Conservation (phyloP, 495 filamentous ascomycete species). For the Aspergillus ellipticus region DNA sequence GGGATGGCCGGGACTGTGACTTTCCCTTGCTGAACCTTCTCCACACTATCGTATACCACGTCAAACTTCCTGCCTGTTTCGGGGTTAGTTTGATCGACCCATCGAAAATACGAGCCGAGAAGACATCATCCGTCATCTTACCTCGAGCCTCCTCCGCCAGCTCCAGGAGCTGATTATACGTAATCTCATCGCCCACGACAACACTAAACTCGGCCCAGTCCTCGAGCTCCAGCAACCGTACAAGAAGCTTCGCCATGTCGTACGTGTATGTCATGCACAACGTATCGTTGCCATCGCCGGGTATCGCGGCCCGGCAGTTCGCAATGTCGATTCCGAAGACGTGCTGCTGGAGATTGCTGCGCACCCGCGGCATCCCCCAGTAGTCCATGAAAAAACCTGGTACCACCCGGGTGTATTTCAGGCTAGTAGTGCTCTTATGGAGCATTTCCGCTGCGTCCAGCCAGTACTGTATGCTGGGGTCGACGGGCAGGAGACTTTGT, state of each 20-base stretch:
- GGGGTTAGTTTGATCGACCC: background rate
- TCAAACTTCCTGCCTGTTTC: slow-evolving; percentile 44
- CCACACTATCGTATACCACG: slow-evolving; percentile 45
- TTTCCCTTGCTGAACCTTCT: slow-evolving; percentile 42
- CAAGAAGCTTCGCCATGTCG: slow-evolving; percentile 50
- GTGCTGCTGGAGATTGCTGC: slow-evolving; percentile 37
- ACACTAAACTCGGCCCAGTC: slow-evolving; percentile 45
- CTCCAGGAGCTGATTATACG: slow-evolving; percentile 43
- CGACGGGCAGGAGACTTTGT: slow-evolving; percentile 27
- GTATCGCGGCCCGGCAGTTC: slow-evolving; percentile 46
- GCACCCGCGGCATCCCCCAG: slow-evolving; percentile 44
- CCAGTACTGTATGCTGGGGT: slow-evolving; percentile 35
- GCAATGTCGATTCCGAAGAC: slow-evolving; percentile 45
- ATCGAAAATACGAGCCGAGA: no score
- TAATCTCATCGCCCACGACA: slow-evolving; percentile 45
- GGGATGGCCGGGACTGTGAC: slow-evolving; percentile 45
- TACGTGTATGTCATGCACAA: slow-evolving; percentile 51
- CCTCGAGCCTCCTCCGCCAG: slow-evolving; percentile 46
- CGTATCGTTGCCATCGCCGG: slow-evolving; percentile 45
- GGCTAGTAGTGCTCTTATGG: slow-evolving; percentile 22
- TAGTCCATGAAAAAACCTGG: slow-evolving; percentile 56
- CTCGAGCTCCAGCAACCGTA: slow-evolving; percentile 38
- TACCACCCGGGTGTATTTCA: slow-evolving; percentile 47
- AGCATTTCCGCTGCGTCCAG: slow-evolving; percentile 30
- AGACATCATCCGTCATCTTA: no score